These are phyloP conservation scores for Stylonectria norvegica DNA, from an alignment of 2,329 filamentous ascomycete genomes.

Conservation along the genomic window DNA sequence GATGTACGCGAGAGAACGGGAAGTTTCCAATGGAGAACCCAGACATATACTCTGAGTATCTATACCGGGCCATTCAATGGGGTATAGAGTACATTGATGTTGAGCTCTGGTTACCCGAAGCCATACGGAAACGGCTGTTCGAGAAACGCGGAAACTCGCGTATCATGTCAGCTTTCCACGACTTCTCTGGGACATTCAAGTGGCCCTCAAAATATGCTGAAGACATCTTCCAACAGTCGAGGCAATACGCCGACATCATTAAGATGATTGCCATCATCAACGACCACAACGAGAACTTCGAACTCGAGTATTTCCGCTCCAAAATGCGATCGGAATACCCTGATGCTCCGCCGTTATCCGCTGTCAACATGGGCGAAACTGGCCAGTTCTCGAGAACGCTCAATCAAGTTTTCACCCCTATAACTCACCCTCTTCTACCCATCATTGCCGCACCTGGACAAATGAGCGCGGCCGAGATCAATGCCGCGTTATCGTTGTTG, in stretches of 20 bases:
- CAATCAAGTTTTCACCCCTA: slow-evolving; percentile 83
- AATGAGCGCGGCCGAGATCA: slow-evolving; percentile 81
- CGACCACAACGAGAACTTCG: slow-evolving; percentile 82
- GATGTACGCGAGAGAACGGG: slow-evolving; percentile 78
- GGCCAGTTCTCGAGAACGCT: slow-evolving; percentile 80
- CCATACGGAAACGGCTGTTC: slow-evolving; percentile 64
- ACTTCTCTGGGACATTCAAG: slow-evolving; percentile 79
- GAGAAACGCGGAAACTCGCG: slow-evolving; percentile 72
- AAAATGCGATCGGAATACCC: slow-evolving; percentile 67
- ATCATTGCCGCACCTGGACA: slow-evolving; percentile 84
- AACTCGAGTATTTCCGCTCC: slow-evolving; percentile 84
- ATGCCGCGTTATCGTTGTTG: slow-evolving; percentile 71
- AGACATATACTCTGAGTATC: slow-evolving; percentile 69
- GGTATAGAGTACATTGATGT: slow-evolving; percentile 88
- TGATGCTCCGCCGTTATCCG: slow-evolving; percentile 70
- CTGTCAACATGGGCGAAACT: slow-evolving; percentile 83
- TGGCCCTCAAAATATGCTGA: slow-evolving; percentile 75
- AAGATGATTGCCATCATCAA: slow-evolving; percentile 88
- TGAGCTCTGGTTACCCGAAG: slow-evolving; percentile 79
- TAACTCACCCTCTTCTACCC: slow-evolving; percentile 79
- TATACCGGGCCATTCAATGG: slow-evolving; percentile 84
- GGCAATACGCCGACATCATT: slow-evolving; percentile 76
- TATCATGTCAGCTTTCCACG: slow-evolving; percentile 90
- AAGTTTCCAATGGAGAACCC: slow-evolving; percentile 81
- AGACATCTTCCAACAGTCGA: slow-evolving; percentile 67